phyloP scores from a whole-genome alignment of 306 rosid genomes.

The Glycine latifolia region DNA sequence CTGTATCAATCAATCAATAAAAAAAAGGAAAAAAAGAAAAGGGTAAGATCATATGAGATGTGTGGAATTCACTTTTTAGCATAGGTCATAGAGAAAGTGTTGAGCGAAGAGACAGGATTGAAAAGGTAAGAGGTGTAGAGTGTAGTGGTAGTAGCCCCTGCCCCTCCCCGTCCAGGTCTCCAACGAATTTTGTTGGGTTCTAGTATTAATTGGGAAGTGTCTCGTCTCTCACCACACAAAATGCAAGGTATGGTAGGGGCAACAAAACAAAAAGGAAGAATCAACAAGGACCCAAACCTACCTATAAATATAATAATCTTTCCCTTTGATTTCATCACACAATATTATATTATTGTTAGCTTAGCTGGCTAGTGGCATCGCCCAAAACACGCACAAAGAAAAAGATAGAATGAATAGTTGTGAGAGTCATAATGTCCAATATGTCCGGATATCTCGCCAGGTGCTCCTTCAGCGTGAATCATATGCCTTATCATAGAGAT shows the following conservation, averaged over 20 bases:
- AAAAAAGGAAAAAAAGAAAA: not conserved
- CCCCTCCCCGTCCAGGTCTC: slow-evolving; percentile 11
- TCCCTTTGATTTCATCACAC: slow-evolving; percentile 10
- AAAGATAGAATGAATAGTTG: not conserved
- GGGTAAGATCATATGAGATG: not conserved
- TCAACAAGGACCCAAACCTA: slow-evolving; percentile 36
- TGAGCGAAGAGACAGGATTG: slow-evolving; percentile 24
- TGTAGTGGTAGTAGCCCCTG: too few relatives aligned
- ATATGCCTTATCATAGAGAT: not conserved
- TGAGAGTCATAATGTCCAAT: not conserved
- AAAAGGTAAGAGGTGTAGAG: slow-evolving; percentile 36
- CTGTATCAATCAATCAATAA: not conserved
- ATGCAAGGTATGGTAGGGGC: not conserved
- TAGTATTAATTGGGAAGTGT: slow-evolving; percentile 13
- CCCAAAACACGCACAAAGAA: not conserved
- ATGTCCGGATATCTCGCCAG: slow-evolving; percentile 28
- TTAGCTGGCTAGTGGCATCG: slow-evolving; percentile 39
- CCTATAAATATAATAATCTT: not conserved
- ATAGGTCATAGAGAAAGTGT: slow-evolving; percentile 40
- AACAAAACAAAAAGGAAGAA: slow-evolving; percentile 50
- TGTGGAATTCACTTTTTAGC: slow-evolving; percentile 38
- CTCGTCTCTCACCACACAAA: too few relatives aligned
- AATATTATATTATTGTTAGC: not conserved
- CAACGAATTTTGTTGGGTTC: too few relatives aligned
- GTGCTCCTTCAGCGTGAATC: slow-evolving; percentile 18